Conservation (phyloP, 108 stramenopile species). For the Asterionellopsis glacialis region DNA sequence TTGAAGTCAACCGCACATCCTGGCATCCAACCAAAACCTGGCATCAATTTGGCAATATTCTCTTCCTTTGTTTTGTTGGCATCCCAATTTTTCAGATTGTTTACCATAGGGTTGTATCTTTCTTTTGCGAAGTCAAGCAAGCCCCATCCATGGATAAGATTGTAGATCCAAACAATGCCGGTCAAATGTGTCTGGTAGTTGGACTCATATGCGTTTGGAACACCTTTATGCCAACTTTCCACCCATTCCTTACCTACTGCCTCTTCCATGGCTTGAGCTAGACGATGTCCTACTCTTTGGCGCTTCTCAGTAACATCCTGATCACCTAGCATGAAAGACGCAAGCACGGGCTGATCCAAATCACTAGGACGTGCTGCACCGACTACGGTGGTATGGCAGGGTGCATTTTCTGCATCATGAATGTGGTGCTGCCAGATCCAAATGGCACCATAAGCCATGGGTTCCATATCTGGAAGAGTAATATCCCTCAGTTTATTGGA, state of each 20-base stretch:
- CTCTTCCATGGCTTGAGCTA: slow-evolving; percentile 42
- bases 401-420: slow-evolving; percentile 19
- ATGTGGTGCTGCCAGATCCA: slow-evolving; percentile 68
- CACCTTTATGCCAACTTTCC: slow-evolving; percentile 63
- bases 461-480: slow-evolving; percentile 73
- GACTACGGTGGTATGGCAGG: slow-evolving; percentile 55
- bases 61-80: slow-evolving; percentile 34
- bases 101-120: slow-evolving; percentile 49
- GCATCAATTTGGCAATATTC: slow-evolving; percentile 49
- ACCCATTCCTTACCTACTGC: slow-evolving; percentile 72
- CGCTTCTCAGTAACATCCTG: too few relatives aligned
- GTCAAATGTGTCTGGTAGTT: slow-evolving; percentile 7
- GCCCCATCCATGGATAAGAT: slow-evolving; percentile 62
- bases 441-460: slow-evolving; percentile 50
- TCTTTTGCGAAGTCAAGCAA: slow-evolving; percentile 75
- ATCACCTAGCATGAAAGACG: too few relatives aligned
- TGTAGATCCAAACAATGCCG: slow-evolving; percentile 71
- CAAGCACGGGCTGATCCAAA: slow-evolving; percentile 49
- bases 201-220: slow-evolving; percentile 53
- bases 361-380: slow-evolving; percentile 75
- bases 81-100: slow-evolving; percentile 58
- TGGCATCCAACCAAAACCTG: slow-evolving; percentile 50
- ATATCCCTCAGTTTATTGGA: slow-evolving; percentile 58
- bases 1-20: slow-evolving; percentile 64
- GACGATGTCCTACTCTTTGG: slow-evolving; percentile 24